Percentiles rank a stretch among this genome's conserved stretches.
These are phyloP conservation scores for Phialophora verrucosa DNA, from an alignment of 2,329 filamentous ascomycete species.

Conservation along the genomic window DNA sequence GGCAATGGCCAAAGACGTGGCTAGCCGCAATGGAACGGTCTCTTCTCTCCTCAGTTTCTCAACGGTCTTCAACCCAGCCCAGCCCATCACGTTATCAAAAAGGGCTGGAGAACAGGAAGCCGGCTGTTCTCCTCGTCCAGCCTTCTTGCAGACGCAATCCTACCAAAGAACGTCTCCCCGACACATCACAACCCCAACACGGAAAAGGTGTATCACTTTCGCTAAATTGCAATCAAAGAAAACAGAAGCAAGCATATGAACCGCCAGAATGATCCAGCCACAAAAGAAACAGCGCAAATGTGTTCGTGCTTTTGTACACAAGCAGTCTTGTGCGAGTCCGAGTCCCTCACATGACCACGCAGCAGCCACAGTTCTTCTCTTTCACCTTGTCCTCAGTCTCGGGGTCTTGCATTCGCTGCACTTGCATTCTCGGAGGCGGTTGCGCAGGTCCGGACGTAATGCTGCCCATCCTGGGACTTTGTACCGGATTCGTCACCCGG, in stretches of 20 bases:
- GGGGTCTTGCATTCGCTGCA: constrained; percentile 57
- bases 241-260: constrained; percentile 13
- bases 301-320: constrained; percentile 22
- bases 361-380: constrained; percentile 70
- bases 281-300: constrained; percentile 25
- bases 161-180: not conserved
- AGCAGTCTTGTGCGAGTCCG: not conserved
- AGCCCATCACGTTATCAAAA: constrained; percentile 1
- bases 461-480: constrained; percentile 32
- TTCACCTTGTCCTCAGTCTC: constrained; percentile 62
- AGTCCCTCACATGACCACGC: constrained; percentile 71
- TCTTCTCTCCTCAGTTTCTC: constrained; percentile 4
- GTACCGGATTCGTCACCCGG: constrained; percentile 47
- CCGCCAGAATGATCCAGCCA: constrained; percentile 10
- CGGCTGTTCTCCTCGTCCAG: constrained; percentile 3
- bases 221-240: constrained; percentile 34
- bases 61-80: not conserved
- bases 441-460: constrained; percentile 43
- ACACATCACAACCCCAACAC: constrained; percentile 3
- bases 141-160: not conserved
- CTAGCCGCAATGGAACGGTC: not conserved
- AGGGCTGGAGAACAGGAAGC: not conserved
- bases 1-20: not conserved
- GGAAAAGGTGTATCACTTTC: constrained; percentile 30
- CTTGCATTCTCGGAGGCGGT: constrained; percentile 41